A percentile compares a stretch with the other conserved stretches of the same genome.
Evolutionary conservation across 176 grass and related monocot species (phyloP).

Genomic region (Oryza officinalis): DNA sequence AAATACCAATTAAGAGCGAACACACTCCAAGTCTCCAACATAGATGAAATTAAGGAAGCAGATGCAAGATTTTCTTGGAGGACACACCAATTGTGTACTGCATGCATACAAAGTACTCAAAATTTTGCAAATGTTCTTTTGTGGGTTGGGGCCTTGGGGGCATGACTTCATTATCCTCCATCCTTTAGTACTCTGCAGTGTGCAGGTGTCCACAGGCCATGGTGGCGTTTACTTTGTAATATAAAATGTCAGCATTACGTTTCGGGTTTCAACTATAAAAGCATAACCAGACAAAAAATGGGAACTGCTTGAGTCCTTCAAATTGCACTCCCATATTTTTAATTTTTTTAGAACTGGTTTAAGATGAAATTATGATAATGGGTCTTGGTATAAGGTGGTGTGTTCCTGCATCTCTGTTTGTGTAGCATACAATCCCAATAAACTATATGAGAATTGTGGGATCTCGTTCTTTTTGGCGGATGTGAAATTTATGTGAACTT

Average conservation of each 20-base stretch:
- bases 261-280: not conserved
- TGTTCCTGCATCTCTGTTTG: not conserved
- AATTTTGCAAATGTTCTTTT: not conserved
- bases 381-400: not conserved
- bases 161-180: not conserved
- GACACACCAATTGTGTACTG: not conserved
- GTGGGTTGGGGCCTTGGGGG: not conserved
- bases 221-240: not conserved
- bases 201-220: not conserved
- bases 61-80: not conserved
- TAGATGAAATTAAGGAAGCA: not conserved
- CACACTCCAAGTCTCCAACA: not conserved
- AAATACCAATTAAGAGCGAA: not conserved
- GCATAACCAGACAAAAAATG: not conserved
- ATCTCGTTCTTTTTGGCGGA: not conserved
- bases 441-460: not conserved
- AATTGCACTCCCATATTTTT: not conserved
- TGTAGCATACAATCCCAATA: not conserved
- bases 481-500: not conserved
- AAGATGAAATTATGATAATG: not conserved
- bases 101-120: not conserved
- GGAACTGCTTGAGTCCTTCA: not conserved
- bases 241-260: not conserved
- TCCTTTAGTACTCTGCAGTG: not conserved
- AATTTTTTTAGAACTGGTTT: not conserved